Conservation (phyloP, 208 protist genomes). For the Leptomonas pyrrhocoris region DNA sequence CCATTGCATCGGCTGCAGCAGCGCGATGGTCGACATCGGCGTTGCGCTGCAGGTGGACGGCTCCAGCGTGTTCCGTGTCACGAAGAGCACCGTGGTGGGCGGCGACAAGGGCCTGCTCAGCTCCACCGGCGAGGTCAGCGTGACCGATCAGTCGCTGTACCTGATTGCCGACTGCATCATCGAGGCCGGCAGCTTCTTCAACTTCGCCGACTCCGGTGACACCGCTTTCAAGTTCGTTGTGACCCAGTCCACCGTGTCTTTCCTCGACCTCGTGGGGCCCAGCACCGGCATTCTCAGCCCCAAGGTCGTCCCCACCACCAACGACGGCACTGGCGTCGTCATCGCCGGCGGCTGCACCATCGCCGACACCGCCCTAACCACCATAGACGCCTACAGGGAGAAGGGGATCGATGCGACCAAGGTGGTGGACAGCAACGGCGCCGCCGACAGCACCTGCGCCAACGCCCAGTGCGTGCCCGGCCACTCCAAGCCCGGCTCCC, state of each 20-base stretch:
- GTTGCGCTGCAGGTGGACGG: slow-evolving; percentile 5
- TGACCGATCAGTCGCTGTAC: slow-evolving; percentile 17
- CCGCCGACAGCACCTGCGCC: slow-evolving; percentile 3
- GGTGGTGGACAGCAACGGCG: slow-evolving; percentile 10
- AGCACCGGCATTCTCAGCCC: neutral
- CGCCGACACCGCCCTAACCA: neutral
- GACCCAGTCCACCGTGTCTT: neutral
- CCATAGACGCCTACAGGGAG: neutral
- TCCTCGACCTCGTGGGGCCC: neutral
- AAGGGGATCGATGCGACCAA: neutral
- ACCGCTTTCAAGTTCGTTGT: neutral
- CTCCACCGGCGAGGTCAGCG: slow-evolving; percentile 6
- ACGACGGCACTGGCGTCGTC: neutral
- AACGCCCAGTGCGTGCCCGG: slow-evolving; percentile 21
- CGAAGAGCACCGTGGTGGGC: neutral
- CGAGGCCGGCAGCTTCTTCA: slow-evolving; percentile 9
- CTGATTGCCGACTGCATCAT: slow-evolving; percentile 6
- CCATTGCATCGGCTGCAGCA: slow-evolving; percentile 14
- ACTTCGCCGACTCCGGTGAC: neutral
- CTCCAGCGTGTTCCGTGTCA: slow-evolving; percentile 28
- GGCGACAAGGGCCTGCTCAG: slow-evolving; percentile 1
- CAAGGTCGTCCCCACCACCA: neutral
- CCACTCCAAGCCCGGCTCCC: neutral
- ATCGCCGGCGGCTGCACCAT: slow-evolving; percentile 7
- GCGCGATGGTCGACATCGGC: slow-evolving; percentile 8